phyloP scores from a whole-genome alignment of 176 grass and related monocot genomes.

The Phoenix roebelenii region DNA sequence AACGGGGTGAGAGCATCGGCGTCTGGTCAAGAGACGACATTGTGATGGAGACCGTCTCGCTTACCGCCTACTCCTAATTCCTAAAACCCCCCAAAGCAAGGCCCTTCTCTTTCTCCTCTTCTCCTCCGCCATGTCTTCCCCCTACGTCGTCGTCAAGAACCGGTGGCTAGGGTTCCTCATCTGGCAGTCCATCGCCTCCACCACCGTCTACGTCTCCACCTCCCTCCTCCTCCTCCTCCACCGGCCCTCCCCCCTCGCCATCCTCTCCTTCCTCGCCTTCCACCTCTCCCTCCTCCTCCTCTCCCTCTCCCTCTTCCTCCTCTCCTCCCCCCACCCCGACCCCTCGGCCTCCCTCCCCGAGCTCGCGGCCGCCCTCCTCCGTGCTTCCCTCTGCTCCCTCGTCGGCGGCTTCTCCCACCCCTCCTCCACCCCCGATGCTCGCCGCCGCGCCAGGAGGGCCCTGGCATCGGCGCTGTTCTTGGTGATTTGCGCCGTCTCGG shows the following conservation, averaged over 20 bases:
- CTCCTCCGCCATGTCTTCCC: slow-evolving; percentile 13
- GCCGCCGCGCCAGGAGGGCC: slow-evolving; percentile 26
- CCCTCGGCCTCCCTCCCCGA: slow-evolving; percentile 20
- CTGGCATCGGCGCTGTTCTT: slow-evolving; percentile 21
- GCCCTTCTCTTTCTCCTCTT: background rate
- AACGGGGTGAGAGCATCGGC: too few species aligned
- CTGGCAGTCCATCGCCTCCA: slow-evolving; percentile 36
- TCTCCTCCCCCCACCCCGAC: slow-evolving; percentile 11
- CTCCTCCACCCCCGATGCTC: slow-evolving; percentile 13
- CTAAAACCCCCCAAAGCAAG: background rate
- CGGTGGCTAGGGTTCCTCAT: slow-evolving; percentile 41
- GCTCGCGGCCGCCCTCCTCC: slow-evolving; percentile 29
- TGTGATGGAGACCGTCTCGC: too few species aligned
- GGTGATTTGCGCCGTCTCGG: slow-evolving; percentile 24
- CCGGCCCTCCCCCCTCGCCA: slow-evolving; percentile 14
- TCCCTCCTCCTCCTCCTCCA: slow-evolving; percentile 23
- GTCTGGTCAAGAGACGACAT: too few species aligned
- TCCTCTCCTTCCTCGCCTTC: slow-evolving; percentile 32
- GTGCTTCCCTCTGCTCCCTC: slow-evolving; percentile 25
- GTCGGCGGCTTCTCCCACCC: slow-evolving; percentile 22
- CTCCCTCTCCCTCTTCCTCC: slow-evolving; percentile 21
- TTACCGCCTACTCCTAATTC: too few species aligned
- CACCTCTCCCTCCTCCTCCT: slow-evolving; percentile 13
- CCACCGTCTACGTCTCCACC: slow-evolving; percentile 21
- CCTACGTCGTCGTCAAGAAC: slow-evolving; percentile 22